Evolutionary conservation across 495 filamentous ascomycete genomes (phyloP), one percentile per base, ranked within the genome.

Genomic region (Penicillium lividum): DNA sequence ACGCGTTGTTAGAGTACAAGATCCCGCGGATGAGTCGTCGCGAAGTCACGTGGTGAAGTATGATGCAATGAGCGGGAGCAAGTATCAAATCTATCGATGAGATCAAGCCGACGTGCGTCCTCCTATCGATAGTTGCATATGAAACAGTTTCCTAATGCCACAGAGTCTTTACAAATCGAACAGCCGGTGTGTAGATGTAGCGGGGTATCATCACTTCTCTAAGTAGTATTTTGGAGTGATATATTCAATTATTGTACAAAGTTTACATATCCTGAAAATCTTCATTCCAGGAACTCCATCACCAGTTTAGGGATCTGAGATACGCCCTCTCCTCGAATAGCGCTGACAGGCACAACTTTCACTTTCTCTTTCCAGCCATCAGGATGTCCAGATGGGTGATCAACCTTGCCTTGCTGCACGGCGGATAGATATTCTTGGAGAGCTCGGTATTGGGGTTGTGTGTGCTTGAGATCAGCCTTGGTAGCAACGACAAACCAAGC

Each of bases 401-500:
- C 76, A 45, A 80, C 74, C 13, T 73, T 71, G 2, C 86, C 83
- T 15, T 77, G 70, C 36, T 80, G 79, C 5, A 96, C 79, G 2
- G 72, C 77, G 2, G 79, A 71, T 4, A 96, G 71, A 71, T 94
- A 96, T 1, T 71, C 72, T 54, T 86, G 85, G 62, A 98, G 70
- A 49, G 72, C 72, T 28, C 65, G 75, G 68, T 90, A 98, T 61
- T 92, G 94, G 25, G 86, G 81, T 71, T 91, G 81, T 6, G 95
- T 94, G 1, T 82, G 81, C 8, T 84, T 82, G 49, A 97, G 67
- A 71, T 98, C 94, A 9, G 91, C 93, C 72, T 98, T 98, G 36
- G 93, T 97, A 8, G 92, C 95, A 36, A 98, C 89, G 1, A 98
- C 93, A 63, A 97, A 94, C 95, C 95, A 98, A 6, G 93, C 92